Evolutionary conservation across 2,329 filamentous ascomycete genomes (phyloP), one percentile per base, ranked within the genome.

Genomic region (Berkeleyomyces basicola): DNA sequence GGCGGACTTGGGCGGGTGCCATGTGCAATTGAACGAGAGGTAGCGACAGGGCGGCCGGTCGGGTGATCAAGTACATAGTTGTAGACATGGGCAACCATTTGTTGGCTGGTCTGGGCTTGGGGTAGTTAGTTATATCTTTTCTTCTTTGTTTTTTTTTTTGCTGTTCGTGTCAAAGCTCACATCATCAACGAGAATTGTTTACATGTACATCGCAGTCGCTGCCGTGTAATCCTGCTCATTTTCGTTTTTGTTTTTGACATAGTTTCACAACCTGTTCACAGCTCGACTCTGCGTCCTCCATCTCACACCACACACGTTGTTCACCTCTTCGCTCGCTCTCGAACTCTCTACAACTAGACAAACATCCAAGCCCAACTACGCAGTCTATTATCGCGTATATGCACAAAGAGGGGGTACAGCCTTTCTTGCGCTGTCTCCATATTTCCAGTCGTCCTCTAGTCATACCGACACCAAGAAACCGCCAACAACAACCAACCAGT

Each of bases 401-500:
- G 46, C 14, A 49, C 37, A n/a, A 7, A 58, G 31, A 58, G 37
- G 53, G 46, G 46, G n/a, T 7, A 49, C 46, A 7, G 10, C 31
- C 46, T 6, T 42, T 42, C 11, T 42, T 42, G 2, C 11, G 1
- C 11, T 42, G 40, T 44, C 55, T 39, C 55, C 55, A 58, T 31
- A 36, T 51, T 51, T 51, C 31, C 59, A 58, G 63, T 23, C 40
- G 43, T 55, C 62, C 63, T 59, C 33, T 53, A 64, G 61, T 36
- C 61, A 59, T 36, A 43, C 63, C 23, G 59, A 59, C 63, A 37
- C 23, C 23, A 23, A 23, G 23, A 23, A 23, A 23, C 23, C 2
- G 23, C 23, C 23, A 23, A 23, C 23, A 23, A 23, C 23, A 23
- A 23, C 7, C 47, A 61, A 57, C 61, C 59, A 47, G 49, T 49